Base-by-base conservation (phyloP, 768 basidiomycete species). In the Tulasnella sp. region DNA sequence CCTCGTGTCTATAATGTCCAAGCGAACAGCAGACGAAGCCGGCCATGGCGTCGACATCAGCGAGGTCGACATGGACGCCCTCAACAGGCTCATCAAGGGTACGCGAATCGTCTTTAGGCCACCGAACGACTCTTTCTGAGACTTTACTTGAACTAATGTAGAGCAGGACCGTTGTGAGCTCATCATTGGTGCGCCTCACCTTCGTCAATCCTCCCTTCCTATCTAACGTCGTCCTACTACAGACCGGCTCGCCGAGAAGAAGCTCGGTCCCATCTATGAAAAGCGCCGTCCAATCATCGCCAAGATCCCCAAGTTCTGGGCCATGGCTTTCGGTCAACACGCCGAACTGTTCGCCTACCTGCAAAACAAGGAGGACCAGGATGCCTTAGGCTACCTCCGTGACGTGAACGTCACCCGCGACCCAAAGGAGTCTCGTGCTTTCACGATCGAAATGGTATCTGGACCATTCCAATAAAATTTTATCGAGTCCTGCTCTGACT, bases 401-500 rank as follows among this genome's bases (percentile, higher is more conserved):
- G 92, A 96, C 77, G 76, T 97, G 26, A 94, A 93, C 90, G 83
- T 96, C 42, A 84, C 81, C 72, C 87, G 91, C 70, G 89, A 95
- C 78, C 77, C 84, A 42, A 79, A 80, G 47, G 94, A 97, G 79
- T 87, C 88, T 71, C 82, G 95, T 76, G 90, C 89, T 77, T 96
- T 89, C 82, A 90, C 88, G 65, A 80, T 97, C 72, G 90, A 95
- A 83, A 92, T 97, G 81, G 95, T 95, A 80, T 77, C 94, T 87
- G 40, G 22, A 69, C 41, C 37, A 26, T 19, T 22, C 29, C 67
- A 44, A 37, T 39, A 47, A 69, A 26, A 52, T 36, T 71, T 26
- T 16, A 7, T 22, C 12, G 26, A 71, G 26, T 22, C 47, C n/a
- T 71, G 62, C 32, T n/a, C 37, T 42, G 26, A 47, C 52, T 36